These are phyloP conservation scores for Rhizophora mangle DNA, from an alignment of 345 rosid genomes.

Conservation along the genomic window DNA sequence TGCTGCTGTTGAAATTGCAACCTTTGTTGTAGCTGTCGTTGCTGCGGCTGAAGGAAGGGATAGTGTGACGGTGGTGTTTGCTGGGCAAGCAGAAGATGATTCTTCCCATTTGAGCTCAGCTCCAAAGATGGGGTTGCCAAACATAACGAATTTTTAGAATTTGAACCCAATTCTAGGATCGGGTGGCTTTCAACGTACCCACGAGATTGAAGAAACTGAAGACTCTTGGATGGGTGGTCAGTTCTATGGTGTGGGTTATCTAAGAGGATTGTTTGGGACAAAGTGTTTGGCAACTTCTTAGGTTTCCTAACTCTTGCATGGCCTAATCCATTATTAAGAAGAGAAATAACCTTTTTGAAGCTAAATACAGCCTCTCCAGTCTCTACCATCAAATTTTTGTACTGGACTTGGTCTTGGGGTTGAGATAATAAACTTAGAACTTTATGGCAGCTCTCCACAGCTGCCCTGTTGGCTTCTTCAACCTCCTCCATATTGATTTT, in stretches of 20 bases:
- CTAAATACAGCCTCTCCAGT: slow-evolving; percentile 79
- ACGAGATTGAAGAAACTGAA: slow-evolving; percentile 41
- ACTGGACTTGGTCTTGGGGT: slow-evolving; percentile 59
- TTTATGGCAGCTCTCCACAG: slow-evolving; percentile 84
- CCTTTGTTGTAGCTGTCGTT: slow-evolving; percentile 46
- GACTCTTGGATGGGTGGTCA: slow-evolving; percentile 38
- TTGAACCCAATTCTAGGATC: slow-evolving; percentile 48
- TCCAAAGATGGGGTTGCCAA: slow-evolving; percentile 50
- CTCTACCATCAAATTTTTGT: slow-evolving; percentile 57
- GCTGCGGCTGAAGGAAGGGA: slow-evolving; percentile 50
- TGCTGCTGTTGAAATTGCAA: slow-evolving; percentile 39
- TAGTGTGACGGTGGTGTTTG: slow-evolving; percentile 40
- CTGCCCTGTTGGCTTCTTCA: slow-evolving; percentile 81
- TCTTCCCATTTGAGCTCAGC: slow-evolving; percentile 53
- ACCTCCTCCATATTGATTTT: slow-evolving; percentile 70
- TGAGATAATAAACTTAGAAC: slow-evolving; percentile 56
- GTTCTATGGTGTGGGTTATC: slow-evolving; percentile 42
- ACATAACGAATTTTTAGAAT: slow-evolving; percentile 45
- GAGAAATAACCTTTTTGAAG: slow-evolving; percentile 81
- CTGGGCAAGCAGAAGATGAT: slow-evolving; percentile 47
- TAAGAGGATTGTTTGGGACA: slow-evolving; percentile 55
- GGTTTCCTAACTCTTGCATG: slow-evolving; percentile 91
- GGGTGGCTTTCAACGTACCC: slow-evolving; percentile 30
- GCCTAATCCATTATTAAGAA: slow-evolving; percentile 67
- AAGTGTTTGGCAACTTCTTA: slow-evolving; percentile 48